Evolutionary conservation across 345 rosid genomes (phyloP).

Genomic region (Geranium brycei): DNA sequence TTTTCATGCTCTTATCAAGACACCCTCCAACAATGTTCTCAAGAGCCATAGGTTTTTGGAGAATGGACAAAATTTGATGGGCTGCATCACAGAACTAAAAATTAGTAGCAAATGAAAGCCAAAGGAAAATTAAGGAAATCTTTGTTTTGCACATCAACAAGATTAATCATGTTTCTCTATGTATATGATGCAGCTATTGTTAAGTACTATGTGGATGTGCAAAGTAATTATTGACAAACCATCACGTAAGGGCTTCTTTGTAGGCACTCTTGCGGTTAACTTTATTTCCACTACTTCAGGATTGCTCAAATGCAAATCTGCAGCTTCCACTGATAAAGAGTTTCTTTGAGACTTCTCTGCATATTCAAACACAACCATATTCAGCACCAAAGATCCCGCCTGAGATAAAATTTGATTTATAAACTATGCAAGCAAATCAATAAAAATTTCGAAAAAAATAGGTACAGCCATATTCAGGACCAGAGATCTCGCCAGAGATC

Average conservation of each 20-base stretch:
- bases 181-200: not conserved
- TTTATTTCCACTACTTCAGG: not conserved
- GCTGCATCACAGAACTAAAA: slow-evolving; percentile 25
- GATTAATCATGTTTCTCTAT: not conserved
- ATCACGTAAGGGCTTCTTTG: slow-evolving; percentile 8
- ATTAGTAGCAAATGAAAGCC: slow-evolving; percentile 8
- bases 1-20: slow-evolving; percentile 10
- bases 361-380: not conserved
- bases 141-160: not conserved
- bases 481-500: not conserved
- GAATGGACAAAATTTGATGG: slow-evolving; percentile 49
- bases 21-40: slow-evolving; percentile 15
- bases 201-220: not conserved
- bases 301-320: not conserved
- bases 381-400: not conserved
- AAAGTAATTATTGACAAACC: slow-evolving; percentile 3
- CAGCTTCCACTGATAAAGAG: not conserved
- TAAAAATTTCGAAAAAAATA: no score
- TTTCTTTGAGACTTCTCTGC: not conserved
- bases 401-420: not conserved
- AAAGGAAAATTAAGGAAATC: not conserved
- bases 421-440: not conserved
- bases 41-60: slow-evolving; percentile 29
- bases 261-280: not conserved
- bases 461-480: not conserved